phyloP scores from a whole-genome alignment of 495 filamentous ascomycete species.

The Neurospora sublineolata region DNA sequence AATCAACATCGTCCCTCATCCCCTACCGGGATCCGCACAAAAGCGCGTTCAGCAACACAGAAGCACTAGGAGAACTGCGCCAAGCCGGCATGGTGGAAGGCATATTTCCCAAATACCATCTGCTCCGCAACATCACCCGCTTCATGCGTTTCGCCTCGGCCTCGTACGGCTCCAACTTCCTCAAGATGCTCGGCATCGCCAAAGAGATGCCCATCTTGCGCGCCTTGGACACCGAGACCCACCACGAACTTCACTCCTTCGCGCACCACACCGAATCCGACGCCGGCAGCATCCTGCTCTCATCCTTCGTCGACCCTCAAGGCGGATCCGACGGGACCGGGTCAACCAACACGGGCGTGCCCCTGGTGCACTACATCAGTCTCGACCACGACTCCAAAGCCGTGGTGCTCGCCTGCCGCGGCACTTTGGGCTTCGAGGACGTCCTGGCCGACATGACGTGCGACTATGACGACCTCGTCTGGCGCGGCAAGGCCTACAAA shows the following conservation, averaged over 20 bases:
- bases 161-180: constrained; percentile 60
- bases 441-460: constrained; percentile 73
- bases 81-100: constrained; percentile 47
- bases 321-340: constrained; percentile 63
- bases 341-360: constrained; percentile 60
- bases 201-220: constrained; percentile 36
- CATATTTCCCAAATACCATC: constrained; percentile 54
- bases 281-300: constrained; percentile 56
- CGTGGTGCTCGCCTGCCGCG: constrained; percentile 63
- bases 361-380: constrained; percentile 68
- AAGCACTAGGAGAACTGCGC: constrained; percentile 43
- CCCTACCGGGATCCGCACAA: constrained; percentile 41
- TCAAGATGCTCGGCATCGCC: constrained; percentile 56
- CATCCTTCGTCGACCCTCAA: constrained; percentile 64
- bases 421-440: constrained; percentile 72
- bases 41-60: constrained; percentile 45
- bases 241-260: constrained; percentile 59
- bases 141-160: constrained; percentile 72
- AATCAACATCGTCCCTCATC: constrained; percentile 53
- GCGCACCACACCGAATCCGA: constrained; percentile 59
- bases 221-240: constrained; percentile 36
- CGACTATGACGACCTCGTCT: constrained; percentile 62
- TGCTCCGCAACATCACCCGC: constrained; percentile 59
- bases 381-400: constrained; percentile 70
- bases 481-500: constrained; percentile 56